Evolutionary conservation across 78 protist genomes (phyloP).

Genomic region (Monocercomonoides exilis): DNA sequence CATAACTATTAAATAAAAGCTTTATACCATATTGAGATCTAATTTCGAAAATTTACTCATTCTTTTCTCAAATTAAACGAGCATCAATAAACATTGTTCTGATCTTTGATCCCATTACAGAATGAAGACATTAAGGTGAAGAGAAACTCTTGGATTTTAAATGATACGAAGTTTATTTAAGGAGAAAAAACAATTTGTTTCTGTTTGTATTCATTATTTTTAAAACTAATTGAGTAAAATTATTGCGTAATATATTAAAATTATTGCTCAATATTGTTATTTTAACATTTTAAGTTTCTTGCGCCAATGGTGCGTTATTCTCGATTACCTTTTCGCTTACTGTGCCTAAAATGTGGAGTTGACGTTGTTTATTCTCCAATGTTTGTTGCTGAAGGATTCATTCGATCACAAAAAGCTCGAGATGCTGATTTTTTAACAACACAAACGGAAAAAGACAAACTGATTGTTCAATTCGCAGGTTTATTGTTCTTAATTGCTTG

Average conservation of each 20-base stretch:
- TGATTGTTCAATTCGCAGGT: slow-evolving; percentile 13
- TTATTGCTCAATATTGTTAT: neutral
- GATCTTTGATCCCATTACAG: too few species aligned
- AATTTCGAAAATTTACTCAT: neutral
- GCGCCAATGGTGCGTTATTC: slow-evolving; percentile 13
- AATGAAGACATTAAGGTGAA: too few species aligned
- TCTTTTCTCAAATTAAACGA: neutral
- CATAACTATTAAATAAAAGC: too few species aligned
- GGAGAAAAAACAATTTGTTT: neutral
- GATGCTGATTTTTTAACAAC: slow-evolving; percentile 2
- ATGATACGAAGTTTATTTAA: neutral
- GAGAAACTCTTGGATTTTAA: too few species aligned
- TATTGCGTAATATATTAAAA: too few species aligned
- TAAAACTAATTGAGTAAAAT: too few species aligned
- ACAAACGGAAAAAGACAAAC: neutral
- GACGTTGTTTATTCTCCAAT: neutral
- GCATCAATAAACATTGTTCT: neutral
- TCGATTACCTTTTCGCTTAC: neutral
- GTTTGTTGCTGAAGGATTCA: neutral
- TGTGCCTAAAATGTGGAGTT: neutral
- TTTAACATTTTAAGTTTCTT: neutral
- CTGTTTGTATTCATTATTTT: neutral
- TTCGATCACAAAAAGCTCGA: neutral
- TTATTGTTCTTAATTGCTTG: too few species aligned
- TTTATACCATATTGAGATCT: too few species aligned